A percentile compares a stretch with the other conserved stretches of the same genome.
Conservation (phyloP, 208 protist genomes). For the Wallacemonas sp. region DNA sequence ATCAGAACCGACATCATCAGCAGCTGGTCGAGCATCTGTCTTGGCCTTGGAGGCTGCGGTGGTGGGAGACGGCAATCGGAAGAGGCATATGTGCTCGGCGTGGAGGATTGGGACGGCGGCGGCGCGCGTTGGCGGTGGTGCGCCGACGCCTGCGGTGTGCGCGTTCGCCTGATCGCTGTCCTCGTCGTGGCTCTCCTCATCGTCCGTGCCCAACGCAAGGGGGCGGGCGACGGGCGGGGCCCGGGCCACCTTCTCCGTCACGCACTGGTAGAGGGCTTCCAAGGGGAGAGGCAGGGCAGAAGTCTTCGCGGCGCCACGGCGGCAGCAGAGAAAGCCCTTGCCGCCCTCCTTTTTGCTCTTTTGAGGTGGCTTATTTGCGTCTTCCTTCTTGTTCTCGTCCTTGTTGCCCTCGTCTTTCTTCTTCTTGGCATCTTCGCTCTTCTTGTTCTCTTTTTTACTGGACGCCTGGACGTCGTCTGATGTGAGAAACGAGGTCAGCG, state of each 20-base stretch:
- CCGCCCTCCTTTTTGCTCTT: background rate
- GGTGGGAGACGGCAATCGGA: background rate
- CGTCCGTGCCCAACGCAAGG: background rate
- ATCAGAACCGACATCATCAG: too few relatives aligned
- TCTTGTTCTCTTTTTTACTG: background rate
- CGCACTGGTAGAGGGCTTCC: conserved; percentile 8
- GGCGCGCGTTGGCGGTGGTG: background rate
- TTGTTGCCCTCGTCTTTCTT: background rate
- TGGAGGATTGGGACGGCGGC: background rate
- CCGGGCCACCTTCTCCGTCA: background rate
- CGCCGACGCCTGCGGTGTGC: background rate
- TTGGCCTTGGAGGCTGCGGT: background rate
- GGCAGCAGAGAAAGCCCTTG: background rate
- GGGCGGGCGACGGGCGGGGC: background rate
- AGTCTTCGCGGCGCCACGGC: background rate
- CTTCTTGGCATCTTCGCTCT: background rate
- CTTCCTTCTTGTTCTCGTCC: background rate
- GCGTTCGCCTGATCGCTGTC: background rate
- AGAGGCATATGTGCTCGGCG: conserved; percentile 7
- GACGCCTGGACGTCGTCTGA: background rate
- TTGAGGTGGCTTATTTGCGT: too few relatives aligned
- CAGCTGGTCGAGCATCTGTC: background rate
- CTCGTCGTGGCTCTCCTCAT: background rate
- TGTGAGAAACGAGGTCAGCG: too few relatives aligned
- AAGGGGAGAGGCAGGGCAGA: background rate